Conservation (phyloP, 805 yeast species). For the Kazachstania psychrophila region DNA sequence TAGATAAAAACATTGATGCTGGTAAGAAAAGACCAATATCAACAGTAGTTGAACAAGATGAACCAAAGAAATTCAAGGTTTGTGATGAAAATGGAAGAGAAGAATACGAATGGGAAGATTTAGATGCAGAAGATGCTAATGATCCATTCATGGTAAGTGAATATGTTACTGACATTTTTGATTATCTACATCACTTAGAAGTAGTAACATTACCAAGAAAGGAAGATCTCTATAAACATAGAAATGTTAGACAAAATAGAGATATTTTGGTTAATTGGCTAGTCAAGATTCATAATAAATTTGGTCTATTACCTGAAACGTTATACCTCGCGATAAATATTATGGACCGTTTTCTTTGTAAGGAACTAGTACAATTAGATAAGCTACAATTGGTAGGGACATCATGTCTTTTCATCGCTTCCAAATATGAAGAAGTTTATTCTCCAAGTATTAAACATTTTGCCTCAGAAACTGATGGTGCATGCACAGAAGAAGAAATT, state of each 20-base stretch:
- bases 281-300: conserved; percentile 78
- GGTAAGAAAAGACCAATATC: conserved; percentile 30
- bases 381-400: conserved; percentile 80
- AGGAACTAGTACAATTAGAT: conserved; percentile 68
- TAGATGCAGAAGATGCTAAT: conserved; percentile 69
- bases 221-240: conserved; percentile 32
- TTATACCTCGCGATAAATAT: conserved; percentile 74
- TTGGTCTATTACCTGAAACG: conserved; percentile 80
- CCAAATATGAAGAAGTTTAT: conserved; percentile 88
- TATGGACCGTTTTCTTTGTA: conserved; percentile 78
- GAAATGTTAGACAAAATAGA: conserved; percentile 42
- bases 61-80: conserved; percentile 29
- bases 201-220: conserved; percentile 54
- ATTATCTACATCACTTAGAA: conserved; percentile 66
- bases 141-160: conserved; percentile 91
- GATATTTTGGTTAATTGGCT: conserved; percentile 90
- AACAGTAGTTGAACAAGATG: conserved; percentile 27
- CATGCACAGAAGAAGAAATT: conserved; percentile 73
- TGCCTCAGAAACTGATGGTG: conserved; percentile 80
- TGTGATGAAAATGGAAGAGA: conserved; percentile 27
- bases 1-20: conserved; percentile 11
- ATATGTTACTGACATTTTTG: conserved; percentile 80
- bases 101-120: conserved; percentile 54
- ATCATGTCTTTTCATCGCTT: conserved; percentile 78
- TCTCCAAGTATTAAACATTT: conserved; percentile 81